Percentiles rank a stretch among this genome's conserved stretches.
Evolutionary conservation across 768 basidiomycete species (phyloP).

Genomic region (Macrolepiota dolichaula): DNA sequence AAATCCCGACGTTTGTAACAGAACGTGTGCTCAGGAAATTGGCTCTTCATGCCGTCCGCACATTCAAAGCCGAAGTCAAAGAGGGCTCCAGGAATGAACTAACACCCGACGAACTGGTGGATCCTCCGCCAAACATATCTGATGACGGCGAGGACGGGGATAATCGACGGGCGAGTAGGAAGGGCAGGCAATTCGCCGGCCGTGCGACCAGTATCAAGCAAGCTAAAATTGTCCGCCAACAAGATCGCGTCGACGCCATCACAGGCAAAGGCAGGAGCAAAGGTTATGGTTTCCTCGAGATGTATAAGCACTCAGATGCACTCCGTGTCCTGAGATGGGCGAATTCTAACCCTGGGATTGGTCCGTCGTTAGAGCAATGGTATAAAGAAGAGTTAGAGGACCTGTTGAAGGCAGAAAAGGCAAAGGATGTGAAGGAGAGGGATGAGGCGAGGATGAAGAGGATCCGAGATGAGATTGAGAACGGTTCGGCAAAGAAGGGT

Average conservation of each 20-base stretch:
- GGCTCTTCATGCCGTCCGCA: constrained; percentile 72
- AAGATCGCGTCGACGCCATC: constrained; percentile 84
- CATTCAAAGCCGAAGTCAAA: constrained; percentile 79
- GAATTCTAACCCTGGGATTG: constrained; percentile 79
- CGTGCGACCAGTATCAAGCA: constrained; percentile 62
- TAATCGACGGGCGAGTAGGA: constrained; percentile 9
- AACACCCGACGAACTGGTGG: constrained; percentile 67
- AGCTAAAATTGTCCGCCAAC: constrained; percentile 87
- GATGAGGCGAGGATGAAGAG: constrained; percentile 55
- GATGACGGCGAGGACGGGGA: constrained; percentile 20
- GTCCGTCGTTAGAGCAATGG: constrained; percentile 70
- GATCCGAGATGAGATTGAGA: constrained; percentile 48
- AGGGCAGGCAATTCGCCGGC: constrained; percentile 23
- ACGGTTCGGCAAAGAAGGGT: constrained; percentile 36
- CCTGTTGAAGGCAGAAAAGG: constrained; percentile 54
- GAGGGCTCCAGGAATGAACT: constrained; percentile 56
- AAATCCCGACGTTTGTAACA: constrained; percentile 86
- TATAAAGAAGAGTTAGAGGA: constrained; percentile 77
- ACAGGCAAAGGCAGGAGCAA: constrained; percentile 86
- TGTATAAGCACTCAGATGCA: constrained; percentile 85
- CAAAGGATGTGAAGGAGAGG: constrained; percentile 55
- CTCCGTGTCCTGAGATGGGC: constrained; percentile 90
- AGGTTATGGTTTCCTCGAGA: constrained; percentile 95
- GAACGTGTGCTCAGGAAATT: constrained; percentile 89
- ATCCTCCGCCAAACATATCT: constrained; percentile 23